Evolutionary conservation across 2,329 filamentous ascomycete species (phyloP).

Genomic region (Knoxdaviesia capensis): DNA sequence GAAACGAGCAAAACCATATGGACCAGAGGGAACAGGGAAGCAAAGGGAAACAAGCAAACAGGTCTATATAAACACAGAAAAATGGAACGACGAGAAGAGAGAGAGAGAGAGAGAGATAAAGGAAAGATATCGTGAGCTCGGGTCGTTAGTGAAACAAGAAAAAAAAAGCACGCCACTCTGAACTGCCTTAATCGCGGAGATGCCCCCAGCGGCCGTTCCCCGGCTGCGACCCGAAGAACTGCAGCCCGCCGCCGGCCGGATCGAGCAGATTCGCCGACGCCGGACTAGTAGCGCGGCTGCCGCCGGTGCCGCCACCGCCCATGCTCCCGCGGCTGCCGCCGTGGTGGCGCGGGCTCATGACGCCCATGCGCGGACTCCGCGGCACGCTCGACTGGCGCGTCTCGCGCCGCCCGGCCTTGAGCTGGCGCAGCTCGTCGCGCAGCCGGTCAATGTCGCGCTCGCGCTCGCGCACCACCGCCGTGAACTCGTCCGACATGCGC

Average conservation of each 20-base stretch:
- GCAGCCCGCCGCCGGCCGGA: conserved; percentile 13
- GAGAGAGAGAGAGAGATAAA: neutral
- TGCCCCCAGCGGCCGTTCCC: conserved; percentile 22
- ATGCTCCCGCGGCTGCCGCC: conserved; percentile 5
- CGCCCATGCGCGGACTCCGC: conserved; percentile 31
- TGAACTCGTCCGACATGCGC: conserved; percentile 20
- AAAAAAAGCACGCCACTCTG: neutral
- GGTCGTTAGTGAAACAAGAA: neutral
- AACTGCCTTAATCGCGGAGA: conserved; percentile 17
- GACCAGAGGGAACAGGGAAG: too few relatives aligned
- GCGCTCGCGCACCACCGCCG: conserved; percentile 23
- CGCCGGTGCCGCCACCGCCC: conserved; percentile 12
- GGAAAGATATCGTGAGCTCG: neutral
- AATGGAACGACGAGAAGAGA: neutral
- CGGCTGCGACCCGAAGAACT: conserved; percentile 17
- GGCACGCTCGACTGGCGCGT: conserved; percentile 36
- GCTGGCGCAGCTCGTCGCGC: conserved; percentile 25
- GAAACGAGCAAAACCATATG: neutral
- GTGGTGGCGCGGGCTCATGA: conserved; percentile 27
- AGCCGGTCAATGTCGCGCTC: conserved; percentile 27
- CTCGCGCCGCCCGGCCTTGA: conserved; percentile 30
- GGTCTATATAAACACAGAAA: neutral
- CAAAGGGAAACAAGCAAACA: neutral
- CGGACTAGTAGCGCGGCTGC: conserved; percentile 31
- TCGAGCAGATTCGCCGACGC: conserved; percentile 15